Conservation (phyloP, 208 protist species). For the Crithidia fasciculata region DNA sequence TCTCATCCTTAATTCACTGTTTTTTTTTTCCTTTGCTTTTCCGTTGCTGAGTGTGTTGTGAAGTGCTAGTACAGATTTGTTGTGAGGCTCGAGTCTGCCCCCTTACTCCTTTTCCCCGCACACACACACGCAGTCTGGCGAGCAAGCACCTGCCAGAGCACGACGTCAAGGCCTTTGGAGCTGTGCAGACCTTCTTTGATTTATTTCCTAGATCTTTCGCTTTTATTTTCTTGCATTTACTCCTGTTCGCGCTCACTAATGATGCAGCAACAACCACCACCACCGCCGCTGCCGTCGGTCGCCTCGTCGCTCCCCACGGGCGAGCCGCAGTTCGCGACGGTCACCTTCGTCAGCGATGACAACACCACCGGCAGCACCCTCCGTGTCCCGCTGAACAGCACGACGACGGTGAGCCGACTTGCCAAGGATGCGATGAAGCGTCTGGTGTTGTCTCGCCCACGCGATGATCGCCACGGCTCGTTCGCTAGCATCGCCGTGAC, state of each 20-base stretch:
- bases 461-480: slow-evolving; percentile 12
- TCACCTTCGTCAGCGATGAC: slow-evolving; percentile 63
- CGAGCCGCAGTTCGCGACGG: slow-evolving; percentile 80
- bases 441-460: slow-evolving; percentile 55
- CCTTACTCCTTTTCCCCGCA: too few relatives aligned
- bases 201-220: slow-evolving; percentile 11
- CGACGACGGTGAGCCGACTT: slow-evolving; percentile 76
- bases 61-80: too few relatives aligned
- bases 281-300: too few relatives aligned
- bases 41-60: not conserved
- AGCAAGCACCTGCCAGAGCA: too few relatives aligned
- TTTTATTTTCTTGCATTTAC: slow-evolving; percentile 12
- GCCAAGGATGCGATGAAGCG: slow-evolving; percentile 87
- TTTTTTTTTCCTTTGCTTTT: not conserved
- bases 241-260: not conserved
- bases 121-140: too few relatives aligned
- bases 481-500: slow-evolving; percentile 53
- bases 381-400: slow-evolving; percentile 71
- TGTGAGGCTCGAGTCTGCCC: too few relatives aligned
- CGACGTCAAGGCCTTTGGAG: too few relatives aligned
- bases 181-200: not conserved
- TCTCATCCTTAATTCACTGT: not conserved
- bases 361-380: slow-evolving; percentile 47
- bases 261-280: not conserved
- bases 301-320: slow-evolving; percentile 1